Evolutionary conservation across 164 flowering plant species (phyloP).

Genomic region (Chimonanthus praecox): DNA sequence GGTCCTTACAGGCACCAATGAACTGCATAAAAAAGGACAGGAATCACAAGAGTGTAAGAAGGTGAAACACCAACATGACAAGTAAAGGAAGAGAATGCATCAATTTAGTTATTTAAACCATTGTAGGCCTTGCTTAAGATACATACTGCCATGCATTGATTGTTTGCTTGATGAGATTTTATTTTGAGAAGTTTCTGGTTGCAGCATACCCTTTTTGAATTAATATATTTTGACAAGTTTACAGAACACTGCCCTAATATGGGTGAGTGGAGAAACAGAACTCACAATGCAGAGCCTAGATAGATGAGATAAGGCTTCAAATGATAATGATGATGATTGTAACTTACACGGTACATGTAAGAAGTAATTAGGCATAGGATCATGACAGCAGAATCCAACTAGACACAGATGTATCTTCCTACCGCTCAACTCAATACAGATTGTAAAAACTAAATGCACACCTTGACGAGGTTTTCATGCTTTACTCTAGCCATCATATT

Average conservation of each 20-base stretch:
- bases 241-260: no score
- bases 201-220: no score
- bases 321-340: no score
- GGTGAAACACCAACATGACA: slow-evolving; percentile 3
- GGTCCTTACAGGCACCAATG: slow-evolving; percentile 94
- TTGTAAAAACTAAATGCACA: slow-evolving; percentile 12
- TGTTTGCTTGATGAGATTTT: no score
- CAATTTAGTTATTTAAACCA: not conserved
- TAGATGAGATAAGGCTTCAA: no score
- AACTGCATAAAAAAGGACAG: slow-evolving; percentile 42
- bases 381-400: slow-evolving; percentile 1
- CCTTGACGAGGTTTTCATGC: slow-evolving; percentile 91
- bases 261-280: no score
- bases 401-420: not conserved
- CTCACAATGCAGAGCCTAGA: no score
- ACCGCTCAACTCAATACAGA: not conserved
- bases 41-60: not conserved
- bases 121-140: not conserved
- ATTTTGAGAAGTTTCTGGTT: no score
- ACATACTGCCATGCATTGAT: no score
- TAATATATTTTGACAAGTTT: no score
- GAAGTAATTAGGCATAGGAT: no score
- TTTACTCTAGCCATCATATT: slow-evolving; percentile 87
- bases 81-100: not conserved
- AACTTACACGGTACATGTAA: no score